Percentiles rank a stretch among this genome's conserved stretches.
Evolutionary conservation across 2,329 filamentous ascomycete genomes (phyloP).

Genomic region (Phialocephala sp.): DNA sequence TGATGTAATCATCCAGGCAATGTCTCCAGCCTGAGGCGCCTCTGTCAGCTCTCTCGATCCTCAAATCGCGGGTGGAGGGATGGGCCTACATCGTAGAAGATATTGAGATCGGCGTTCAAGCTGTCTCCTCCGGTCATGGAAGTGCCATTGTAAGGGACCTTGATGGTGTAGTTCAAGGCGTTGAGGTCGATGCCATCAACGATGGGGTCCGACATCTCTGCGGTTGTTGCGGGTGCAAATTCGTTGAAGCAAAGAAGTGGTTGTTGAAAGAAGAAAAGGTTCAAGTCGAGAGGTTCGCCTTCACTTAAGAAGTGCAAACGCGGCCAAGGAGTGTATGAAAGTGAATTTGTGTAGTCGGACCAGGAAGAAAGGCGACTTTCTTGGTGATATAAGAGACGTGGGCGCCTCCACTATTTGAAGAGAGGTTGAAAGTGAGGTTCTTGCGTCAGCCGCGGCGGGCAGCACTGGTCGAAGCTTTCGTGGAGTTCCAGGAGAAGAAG

Average conservation of each 20-base stretch:
- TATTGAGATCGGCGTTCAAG: conserved; percentile 72
- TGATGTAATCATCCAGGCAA: conserved; percentile 82
- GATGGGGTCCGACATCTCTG: conserved; percentile 32
- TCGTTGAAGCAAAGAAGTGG: neutral
- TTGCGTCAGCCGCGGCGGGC: neutral
- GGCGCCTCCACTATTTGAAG: neutral
- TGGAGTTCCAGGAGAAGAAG: neutral
- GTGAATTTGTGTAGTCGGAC: neutral
- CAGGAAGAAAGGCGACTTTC: neutral
- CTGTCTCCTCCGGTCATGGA: conserved; percentile 64
- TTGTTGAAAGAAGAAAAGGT: neutral
- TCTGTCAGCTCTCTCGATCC: neutral
- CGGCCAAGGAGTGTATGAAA: conserved; percentile 6
- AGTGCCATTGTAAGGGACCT: conserved; percentile 60
- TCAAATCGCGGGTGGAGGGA: conserved; percentile 40
- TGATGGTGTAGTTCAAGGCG: conserved; percentile 48
- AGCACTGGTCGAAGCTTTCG: neutral
- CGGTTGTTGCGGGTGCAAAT: neutral
- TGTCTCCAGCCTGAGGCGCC: conserved; percentile 70
- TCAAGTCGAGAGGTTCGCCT: neutral
- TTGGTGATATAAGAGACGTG: neutral
- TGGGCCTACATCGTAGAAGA: conserved; percentile 76
- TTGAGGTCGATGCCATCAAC: conserved; percentile 51
- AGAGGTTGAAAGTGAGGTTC: neutral
- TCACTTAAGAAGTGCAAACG: conserved; percentile 8